These are phyloP conservation scores for Albugo laibachii DNA, from an alignment of 352 stramenopile species.

Conservation along the genomic window DNA sequence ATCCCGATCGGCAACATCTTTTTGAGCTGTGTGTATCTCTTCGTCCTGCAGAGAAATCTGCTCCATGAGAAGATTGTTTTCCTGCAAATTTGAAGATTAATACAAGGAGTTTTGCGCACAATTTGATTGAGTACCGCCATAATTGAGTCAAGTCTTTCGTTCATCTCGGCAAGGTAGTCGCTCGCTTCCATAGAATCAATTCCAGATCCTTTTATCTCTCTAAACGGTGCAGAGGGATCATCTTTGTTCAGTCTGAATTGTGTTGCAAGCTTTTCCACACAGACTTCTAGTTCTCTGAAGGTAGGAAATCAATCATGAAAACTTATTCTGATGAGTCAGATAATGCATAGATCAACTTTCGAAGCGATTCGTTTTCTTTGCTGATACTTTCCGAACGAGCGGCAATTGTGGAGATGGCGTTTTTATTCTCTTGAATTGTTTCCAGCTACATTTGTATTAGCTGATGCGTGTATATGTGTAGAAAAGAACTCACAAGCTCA, in stretches of 20 bases:
- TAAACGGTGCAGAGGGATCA: slow-evolving; percentile 2
- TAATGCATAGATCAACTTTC: slow-evolving; percentile 12
- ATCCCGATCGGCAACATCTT: slow-evolving; percentile 39
- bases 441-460: background rate
- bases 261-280: slow-evolving; percentile 28
- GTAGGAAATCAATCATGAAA: background rate
- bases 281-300: slow-evolving; percentile 32
- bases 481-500: slow-evolving; percentile 18
- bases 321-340: background rate
- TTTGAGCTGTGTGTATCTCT: slow-evolving; percentile 36
- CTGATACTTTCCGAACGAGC: slow-evolving; percentile 23
- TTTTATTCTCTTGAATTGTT: slow-evolving; percentile 30
- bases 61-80: slow-evolving; percentile 70
- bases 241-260: slow-evolving; percentile 23
- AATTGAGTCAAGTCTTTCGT: slow-evolving; percentile 55
- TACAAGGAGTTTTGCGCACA: background rate
- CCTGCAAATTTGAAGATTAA: slow-evolving; percentile 6
- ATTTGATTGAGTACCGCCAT: slow-evolving; percentile 23
- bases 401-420: slow-evolving; percentile 27
- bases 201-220: slow-evolving; percentile 16
- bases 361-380: slow-evolving; percentile 42
- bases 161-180: slow-evolving; percentile 52
- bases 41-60: slow-evolving; percentile 60
- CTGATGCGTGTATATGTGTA: background rate
- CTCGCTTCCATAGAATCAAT: slow-evolving; percentile 16